These are phyloP conservation scores for Suillus variegatus DNA, from an alignment of 768 basidiomycete genomes.

Conservation along the genomic window DNA sequence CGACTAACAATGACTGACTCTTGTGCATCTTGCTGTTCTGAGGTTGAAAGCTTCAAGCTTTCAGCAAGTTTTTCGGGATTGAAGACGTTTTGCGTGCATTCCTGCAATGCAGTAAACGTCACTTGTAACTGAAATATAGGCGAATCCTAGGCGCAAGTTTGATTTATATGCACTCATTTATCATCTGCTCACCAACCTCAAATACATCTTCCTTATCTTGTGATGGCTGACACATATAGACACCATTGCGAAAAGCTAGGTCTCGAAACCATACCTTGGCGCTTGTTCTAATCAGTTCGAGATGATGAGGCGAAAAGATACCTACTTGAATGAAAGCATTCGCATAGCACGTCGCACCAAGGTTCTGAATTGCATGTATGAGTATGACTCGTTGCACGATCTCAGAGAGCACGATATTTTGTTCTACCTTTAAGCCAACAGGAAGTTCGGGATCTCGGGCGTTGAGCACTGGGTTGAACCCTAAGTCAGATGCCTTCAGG, in stretches of 20 bases:
- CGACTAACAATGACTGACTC: constrained; percentile 56
- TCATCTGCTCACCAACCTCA: constrained; percentile 37
- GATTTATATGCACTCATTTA: background rate
- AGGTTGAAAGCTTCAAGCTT: constrained; percentile 74
- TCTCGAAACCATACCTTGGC: constrained; percentile 91
- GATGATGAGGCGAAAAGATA: constrained; percentile 6
- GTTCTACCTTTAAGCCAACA: constrained; percentile 71
- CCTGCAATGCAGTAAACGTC: constrained; percentile 85
- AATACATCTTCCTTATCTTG: constrained; percentile 46
- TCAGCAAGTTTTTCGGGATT: constrained; percentile 87
- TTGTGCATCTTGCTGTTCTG: constrained; percentile 96
- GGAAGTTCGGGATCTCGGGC: constrained; percentile 58
- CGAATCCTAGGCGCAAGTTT: constrained; percentile 53
- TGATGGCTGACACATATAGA: constrained; percentile 74
- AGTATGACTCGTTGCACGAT: constrained; percentile 9
- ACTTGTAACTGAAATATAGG: constrained; percentile 79
- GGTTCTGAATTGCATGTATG: constrained; percentile 56
- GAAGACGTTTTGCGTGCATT: constrained; percentile 66
- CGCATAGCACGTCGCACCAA: constrained; percentile 96
- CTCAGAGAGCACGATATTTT: background rate
- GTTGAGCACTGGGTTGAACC: constrained; percentile 52
- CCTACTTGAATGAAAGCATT: constrained; percentile 90
- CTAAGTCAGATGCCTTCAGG: constrained; percentile 52
- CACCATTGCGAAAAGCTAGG: constrained; percentile 74
- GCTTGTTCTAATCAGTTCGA: constrained; percentile 9